Evolutionary conservation across 352 stramenopile species (phyloP), one percentile per base, ranked within the genome.

Genomic region (Phytophthora boehmeriae): DNA sequence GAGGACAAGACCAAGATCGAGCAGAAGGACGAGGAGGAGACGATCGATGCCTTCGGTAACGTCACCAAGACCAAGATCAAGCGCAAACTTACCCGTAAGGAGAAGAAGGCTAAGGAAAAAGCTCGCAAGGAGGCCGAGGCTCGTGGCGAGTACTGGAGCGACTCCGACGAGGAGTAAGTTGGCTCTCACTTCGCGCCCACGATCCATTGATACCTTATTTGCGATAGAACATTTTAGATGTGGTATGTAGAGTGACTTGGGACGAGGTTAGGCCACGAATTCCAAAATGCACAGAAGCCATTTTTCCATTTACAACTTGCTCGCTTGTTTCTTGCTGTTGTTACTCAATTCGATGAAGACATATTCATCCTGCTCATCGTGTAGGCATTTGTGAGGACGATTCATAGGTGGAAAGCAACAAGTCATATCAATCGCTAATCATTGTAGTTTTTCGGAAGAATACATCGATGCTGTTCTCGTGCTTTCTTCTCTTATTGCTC

Each of bases 1-100:
- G 87, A 93, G 66, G 87, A 96, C 80, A 94, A 93, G 82, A 96
- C 87, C 25, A 96, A 96, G 71, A 96, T 96, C 39, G 87, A 96
- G 79, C 87, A 96, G 78, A 96, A 93, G 76, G 79, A 92, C 50
- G 83, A 92, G 66, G 83, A 94, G 60, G 87, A 96, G 68, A 65
- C 66, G 2, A 82, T 75, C 8, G 87, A 96, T 57, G 87, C 85
- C 4, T 96, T 96, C 54, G 87, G 87, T 44, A 96, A 96, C 73
- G 85, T 93, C 17, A 56, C 58, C 17, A 93, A 94, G 79, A 96
- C 59, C 49, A 96, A 96, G 70, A 80, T 96, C 56, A 96, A 96
- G 78, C 87, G 87, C 73, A 96, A 94, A 82, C 76, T 96, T 8
- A 96, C 87, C 63, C 87, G 87, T 61, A 96, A 96, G 80, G 87